Evolutionary conservation across 2,329 filamentous ascomycete genomes (phyloP).

Genomic region (Colletotrichum sojae): DNA sequence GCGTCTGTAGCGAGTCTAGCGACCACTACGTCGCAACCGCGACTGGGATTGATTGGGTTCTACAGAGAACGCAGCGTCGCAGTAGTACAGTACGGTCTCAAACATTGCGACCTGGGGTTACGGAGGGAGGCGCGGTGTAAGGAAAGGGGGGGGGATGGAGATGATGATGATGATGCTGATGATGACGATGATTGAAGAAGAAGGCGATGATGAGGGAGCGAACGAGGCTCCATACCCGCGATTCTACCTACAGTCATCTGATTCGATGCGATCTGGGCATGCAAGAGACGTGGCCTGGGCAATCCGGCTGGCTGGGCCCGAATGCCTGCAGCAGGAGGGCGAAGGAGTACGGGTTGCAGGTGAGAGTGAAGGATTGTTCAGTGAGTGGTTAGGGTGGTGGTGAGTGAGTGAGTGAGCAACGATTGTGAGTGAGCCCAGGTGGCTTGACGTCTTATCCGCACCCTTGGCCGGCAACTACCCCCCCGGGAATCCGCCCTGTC

Average conservation of each 20-base stretch:
- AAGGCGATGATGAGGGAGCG: too few relatives aligned
- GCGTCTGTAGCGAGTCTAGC: constrained; percentile 3
- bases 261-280: constrained; percentile 10
- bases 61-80: constrained; percentile 3
- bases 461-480: constrained; percentile 3
- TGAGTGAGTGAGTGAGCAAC: background rate
- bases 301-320: constrained; percentile 31
- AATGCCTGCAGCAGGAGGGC: too few relatives aligned
- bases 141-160: background rate
- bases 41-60: constrained; percentile 33
- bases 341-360: too few relatives aligned
- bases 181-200: too few relatives aligned
- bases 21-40: constrained; percentile 23
- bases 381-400: background rate
- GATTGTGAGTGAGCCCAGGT: background rate
- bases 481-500: constrained; percentile 7
- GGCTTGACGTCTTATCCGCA: constrained; percentile 3
- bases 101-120: background rate
- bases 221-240: too few relatives aligned
- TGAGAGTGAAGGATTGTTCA: too few relatives aligned
- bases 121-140: background rate
- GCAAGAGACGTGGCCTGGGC: constrained; percentile 16
- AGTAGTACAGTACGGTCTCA: constrained; percentile 6
- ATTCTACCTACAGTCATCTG: background rate
- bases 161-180: too few relatives aligned